A percentile compares a stretch with the other conserved stretches of the same genome.
phyloP scores from a whole-genome alignment of 2,329 filamentous ascomycete species.

The Cladosporium cucumerinum region DNA sequence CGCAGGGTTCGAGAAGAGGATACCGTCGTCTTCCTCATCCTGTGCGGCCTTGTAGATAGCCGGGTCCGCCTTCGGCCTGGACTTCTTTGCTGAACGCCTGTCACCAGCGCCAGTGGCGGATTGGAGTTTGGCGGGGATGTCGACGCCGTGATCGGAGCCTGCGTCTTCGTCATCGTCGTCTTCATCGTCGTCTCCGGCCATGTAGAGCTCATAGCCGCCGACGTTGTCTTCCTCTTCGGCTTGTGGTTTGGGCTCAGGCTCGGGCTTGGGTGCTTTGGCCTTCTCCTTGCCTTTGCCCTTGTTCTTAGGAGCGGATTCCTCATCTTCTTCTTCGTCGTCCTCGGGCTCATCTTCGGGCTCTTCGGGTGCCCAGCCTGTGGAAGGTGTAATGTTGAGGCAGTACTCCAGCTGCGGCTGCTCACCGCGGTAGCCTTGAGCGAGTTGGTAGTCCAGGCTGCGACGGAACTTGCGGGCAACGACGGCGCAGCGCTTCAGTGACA shows the following conservation, averaged over 20 bases:
- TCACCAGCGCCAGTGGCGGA: slow-evolving; percentile 47
- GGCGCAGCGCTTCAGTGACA: slow-evolving; percentile 69
- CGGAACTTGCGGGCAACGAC: slow-evolving; percentile 84
- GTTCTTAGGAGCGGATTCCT: slow-evolving; percentile 33
- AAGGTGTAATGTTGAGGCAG: slow-evolving; percentile 82
- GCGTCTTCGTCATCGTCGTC: slow-evolving; percentile 44
- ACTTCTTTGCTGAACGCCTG: slow-evolving; percentile 37
- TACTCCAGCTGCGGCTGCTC: slow-evolving; percentile 77
- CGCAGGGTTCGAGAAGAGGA: slow-evolving; percentile 66
- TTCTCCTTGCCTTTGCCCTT: slow-evolving; percentile 26
- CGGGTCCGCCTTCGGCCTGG: slow-evolving; percentile 56
- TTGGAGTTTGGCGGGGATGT: slow-evolving; percentile 28
- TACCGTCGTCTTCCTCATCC: slow-evolving; percentile 69
- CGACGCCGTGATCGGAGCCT: slow-evolving; percentile 39
- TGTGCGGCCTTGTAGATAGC: slow-evolving; percentile 77
- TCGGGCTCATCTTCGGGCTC: slow-evolving; percentile 46
- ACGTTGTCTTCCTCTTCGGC: slow-evolving; percentile 57
- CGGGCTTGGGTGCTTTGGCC: slow-evolving; percentile 26
- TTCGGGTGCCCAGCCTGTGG: slow-evolving; percentile 75
- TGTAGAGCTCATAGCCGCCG: slow-evolving; percentile 84
- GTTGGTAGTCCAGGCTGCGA: slow-evolving; percentile 82
- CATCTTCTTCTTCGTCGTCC: slow-evolving; percentile 26
- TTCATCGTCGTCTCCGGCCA: slow-evolving; percentile 70
- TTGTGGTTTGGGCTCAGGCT: slow-evolving; percentile 26
- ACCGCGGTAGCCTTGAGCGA: slow-evolving; percentile 77